Percentiles rank a stretch among this genome's conserved stretches.
These are phyloP conservation scores for Phytophthora multivora DNA, from an alignment of 352 stramenopile genomes.

Conservation along the genomic window DNA sequence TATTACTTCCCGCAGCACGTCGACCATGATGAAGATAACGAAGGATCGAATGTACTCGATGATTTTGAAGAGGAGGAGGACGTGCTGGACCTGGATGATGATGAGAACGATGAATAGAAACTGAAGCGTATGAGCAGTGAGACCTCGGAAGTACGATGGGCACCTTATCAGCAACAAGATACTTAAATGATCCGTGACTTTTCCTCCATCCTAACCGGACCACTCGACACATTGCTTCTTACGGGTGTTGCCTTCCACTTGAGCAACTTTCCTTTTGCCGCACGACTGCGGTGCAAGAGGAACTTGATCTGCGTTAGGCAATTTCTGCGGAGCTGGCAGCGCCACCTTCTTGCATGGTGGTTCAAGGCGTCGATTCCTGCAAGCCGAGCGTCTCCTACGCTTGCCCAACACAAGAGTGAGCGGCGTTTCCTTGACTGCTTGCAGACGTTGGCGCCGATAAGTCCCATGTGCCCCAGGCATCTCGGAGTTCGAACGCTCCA, in stretches of 20 bases:
- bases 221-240: slow-evolving; percentile 41
- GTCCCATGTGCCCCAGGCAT: background rate
- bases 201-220: slow-evolving; percentile 9
- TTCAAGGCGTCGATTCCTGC: slow-evolving; percentile 11
- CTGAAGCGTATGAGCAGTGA: background rate
- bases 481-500: slow-evolving; percentile 27
- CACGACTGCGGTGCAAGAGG: slow-evolving; percentile 2
- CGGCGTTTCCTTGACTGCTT: slow-evolving; percentile 7
- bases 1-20: slow-evolving; percentile 49
- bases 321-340: slow-evolving; percentile 2
- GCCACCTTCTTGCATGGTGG: slow-evolving; percentile 25
- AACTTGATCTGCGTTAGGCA: slow-evolving; percentile 27
- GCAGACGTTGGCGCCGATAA: slow-evolving; percentile 20
- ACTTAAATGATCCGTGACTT: slow-evolving; percentile 5
- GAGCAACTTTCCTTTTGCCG: slow-evolving; percentile 40
- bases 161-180: slow-evolving; percentile 10
- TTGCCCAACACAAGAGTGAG: slow-evolving; percentile 26
- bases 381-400: slow-evolving; percentile 11
- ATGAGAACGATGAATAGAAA: slow-evolving; percentile 24
- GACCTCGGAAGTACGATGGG: background rate
- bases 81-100: slow-evolving; percentile 64
- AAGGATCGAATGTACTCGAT: slow-evolving; percentile 47
- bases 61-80: slow-evolving; percentile 51
- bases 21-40: slow-evolving; percentile 26
- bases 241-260: slow-evolving; percentile 51